Base-by-base conservation (phyloP, 352 stramenopile species). In the Bremia lactucae region DNA sequence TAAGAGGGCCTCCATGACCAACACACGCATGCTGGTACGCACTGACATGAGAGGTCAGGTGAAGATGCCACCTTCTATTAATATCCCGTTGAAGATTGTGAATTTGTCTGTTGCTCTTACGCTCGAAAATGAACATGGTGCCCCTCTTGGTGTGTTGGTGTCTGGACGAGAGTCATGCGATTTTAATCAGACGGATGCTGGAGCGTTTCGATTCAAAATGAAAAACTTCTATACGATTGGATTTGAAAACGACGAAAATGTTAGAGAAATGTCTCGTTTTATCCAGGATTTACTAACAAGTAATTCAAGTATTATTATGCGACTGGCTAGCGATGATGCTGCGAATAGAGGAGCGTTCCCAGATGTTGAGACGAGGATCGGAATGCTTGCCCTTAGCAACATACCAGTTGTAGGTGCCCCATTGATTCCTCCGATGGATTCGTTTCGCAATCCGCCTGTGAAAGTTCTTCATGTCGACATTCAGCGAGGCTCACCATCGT, bases 191-290 rank as follows among this genome's bases (percentile, higher is more conserved):
- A 44, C 59, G 4, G 57, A 65, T 9, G 64, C 42, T 23, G 72
- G 69, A 10, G 59, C 62, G 11, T 89, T 89, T 40, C 68, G 63
- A 2, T 56, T 89, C 28, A 85, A 89, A 28, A 86, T 89, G 76
- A 72, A 52, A 9, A 46, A 65, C 7, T 85, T 61, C 37, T 89
- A 89, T 36, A 54, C 71, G 11, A 69, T 88, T 31, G 48, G 56
- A 13, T 84, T 88, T 41, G 20, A 54, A 4, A 55, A 52, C 9
- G 19, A 44, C 7, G 33, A 55, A n/a, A 45, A 82, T 4, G 63
- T 71, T 18, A 25, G 16, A 9, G 59, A 35, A 1, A 88, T 88
- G 76, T 54, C 68, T 14, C 33, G 25, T 6, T 88, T 88, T 39
- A 67, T 88, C 19, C 46, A 56, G 5, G 40, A 64, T 25, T 57